These are phyloP conservation scores for Hanseniaspora hatyaiensis DNA, from an alignment of 805 yeast genomes.

Conservation along the genomic window DNA sequence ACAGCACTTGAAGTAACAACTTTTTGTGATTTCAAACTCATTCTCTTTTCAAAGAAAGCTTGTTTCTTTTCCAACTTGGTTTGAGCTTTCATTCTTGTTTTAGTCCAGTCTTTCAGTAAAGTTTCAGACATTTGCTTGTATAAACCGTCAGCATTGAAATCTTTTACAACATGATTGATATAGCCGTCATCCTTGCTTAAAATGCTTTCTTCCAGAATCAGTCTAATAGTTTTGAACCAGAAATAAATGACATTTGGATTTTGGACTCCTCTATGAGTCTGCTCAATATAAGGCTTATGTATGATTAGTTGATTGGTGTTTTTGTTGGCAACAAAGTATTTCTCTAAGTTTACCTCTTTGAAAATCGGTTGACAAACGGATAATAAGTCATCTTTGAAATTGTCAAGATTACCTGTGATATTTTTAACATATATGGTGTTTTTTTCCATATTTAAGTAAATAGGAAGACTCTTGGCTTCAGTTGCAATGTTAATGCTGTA, in stretches of 20 bases:
- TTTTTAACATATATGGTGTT: conserved; percentile 2
- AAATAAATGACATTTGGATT: neutral
- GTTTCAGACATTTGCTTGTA: conserved; percentile 4
- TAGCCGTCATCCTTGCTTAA: neutral
- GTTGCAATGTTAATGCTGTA: conserved; percentile 1
- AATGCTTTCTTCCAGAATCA: conserved; percentile 6
- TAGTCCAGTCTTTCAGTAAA: conserved; percentile 5
- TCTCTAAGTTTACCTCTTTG: conserved; percentile 1
- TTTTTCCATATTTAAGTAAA: neutral
- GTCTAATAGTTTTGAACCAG: conserved; percentile 10
- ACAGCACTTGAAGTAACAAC: neutral
- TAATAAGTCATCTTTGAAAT: neutral
- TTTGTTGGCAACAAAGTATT: neutral
- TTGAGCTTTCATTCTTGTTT: neutral
- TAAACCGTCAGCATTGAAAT: conserved; percentile 10
- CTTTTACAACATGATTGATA: neutral
- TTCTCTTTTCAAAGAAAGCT: neutral
- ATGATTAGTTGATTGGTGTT: conserved; percentile 2
- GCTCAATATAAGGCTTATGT: neutral
- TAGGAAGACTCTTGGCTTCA: conserved; percentile 4
- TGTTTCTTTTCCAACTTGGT: too few relatives aligned
- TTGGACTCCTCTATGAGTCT: neutral
- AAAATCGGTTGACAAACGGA: neutral
- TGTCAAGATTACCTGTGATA: conserved; percentile 2
- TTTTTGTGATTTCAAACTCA: too few relatives aligned